Evolutionary conservation across 306 rosid genomes (phyloP), one percentile per base, ranked within the genome.

Genomic region (Trichosanthes truncata): DNA sequence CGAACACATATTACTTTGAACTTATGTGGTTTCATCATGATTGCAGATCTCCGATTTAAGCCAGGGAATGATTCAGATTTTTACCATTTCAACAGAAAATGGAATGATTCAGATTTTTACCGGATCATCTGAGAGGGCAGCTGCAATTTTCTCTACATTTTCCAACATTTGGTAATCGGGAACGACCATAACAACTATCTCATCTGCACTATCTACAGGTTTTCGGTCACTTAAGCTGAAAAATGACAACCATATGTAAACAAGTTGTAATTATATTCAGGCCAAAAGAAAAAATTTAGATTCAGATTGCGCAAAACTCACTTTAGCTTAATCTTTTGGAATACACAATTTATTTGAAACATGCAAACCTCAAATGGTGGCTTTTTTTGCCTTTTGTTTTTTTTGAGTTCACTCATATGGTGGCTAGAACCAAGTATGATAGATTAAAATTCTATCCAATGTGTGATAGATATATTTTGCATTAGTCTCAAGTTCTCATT

Each of bases 111-210:
- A 83, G 80, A 43, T 46, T 68, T 57, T 68, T 90, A 95, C 97
- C 55, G 97, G 93, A 83, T 92, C 97, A 80, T 87, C 86, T 67
- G 93, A 89, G 88, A 95, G 95, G 78, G 82, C 21, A 75, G 98
- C 85, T 79, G 98, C 97, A 75, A 95, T 89, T 82, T 79, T 92
- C 89, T 95, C 88, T 20, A 95, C 98, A 78, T 89, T 86, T 84
- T 79, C 93, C 88, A 95, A 83, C 98, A 95, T 95, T 85, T 95
- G 98, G 83, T 91, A 91, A 85, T 92, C 97, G 52, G 98, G 97
- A 86, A 92, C 93, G 82, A 92, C 83, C 98, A 95, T 92, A 79
- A 95, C 97, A 86, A 95, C 93, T 71, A 95, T 89, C 86, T 92
- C 97, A 52, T 95, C 98, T 79, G 88, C 97, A n/a, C 81, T 84